Evolutionary conservation across 495 filamentous ascomycete species (phyloP), one percentile per base, ranked within the genome.

Genomic region (Neurospora discreta): DNA sequence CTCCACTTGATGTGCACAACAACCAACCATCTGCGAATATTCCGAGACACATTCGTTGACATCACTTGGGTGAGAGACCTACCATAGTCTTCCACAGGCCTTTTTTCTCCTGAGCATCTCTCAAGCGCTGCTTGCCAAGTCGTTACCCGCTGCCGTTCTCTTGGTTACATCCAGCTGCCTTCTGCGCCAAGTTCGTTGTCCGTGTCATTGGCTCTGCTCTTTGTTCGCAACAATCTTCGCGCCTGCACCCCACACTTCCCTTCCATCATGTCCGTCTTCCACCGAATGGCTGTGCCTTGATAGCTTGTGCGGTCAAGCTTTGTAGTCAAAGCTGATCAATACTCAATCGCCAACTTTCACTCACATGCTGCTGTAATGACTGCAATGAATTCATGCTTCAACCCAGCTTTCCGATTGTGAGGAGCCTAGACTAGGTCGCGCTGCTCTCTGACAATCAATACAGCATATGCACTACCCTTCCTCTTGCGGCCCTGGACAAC

Each of bases 131-230:
- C 23, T 30, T 60, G 52, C 16, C 52, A 60, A 60, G 52, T 33
- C 16, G 23, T 13, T 16, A 60, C 46, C 46, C 23, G 46, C 52
- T 60, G 52, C 46, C 46, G 13, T 60, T 8, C 46, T 60, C 23
- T 23, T 60, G 52, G 70, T 71, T 71, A 71, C 70, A 71, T 58
- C 5, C 38, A 15, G 20, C 13, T 65, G 18, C 39, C 30, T 33
- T 39, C 20, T 65, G 58, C 33, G 58, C 33, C 33, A 36, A 36
- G 33, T 42, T 68, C n/a, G n/a, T n/a, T n/a, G n/a, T n/a, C n/a
- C n/a, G n/a, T n/a, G 70, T 36, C 58, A 71, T 71, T 71, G 70
- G 70, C 58, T 68, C 23, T 60, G 26, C 13, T 16, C 26, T 60
- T 60, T 60, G 18, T 60, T 60, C 26, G 52, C 26, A 60, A 60